Evolutionary conservation across 108 stramenopile species (phyloP).

Genomic region (Nitzschia sp.): DNA sequence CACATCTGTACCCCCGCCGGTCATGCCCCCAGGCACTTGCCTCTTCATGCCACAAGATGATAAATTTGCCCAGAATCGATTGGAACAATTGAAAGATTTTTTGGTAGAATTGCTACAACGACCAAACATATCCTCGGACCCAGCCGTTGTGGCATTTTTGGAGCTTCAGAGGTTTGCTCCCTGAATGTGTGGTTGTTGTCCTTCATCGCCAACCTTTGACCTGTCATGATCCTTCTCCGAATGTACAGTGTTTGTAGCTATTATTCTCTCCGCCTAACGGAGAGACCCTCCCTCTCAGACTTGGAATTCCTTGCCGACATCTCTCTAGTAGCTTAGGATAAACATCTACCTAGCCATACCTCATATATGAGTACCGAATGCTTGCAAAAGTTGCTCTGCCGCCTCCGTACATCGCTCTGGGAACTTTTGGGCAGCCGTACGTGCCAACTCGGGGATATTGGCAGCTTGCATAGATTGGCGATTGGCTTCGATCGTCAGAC

Average conservation of each 20-base stretch:
- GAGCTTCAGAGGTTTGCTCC: constrained; percentile 12
- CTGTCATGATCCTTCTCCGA: too few species aligned
- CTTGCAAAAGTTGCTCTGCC: constrained; percentile 21
- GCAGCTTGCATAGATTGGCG: constrained; percentile 53
- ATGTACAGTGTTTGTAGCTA: too few species aligned
- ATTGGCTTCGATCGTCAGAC: constrained; percentile 54
- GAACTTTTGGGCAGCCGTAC: constrained; percentile 44
- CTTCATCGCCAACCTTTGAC: too few species aligned
- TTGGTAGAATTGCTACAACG: constrained; percentile 32
- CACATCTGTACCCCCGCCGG: constrained; percentile 4
- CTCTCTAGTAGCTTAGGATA: too few species aligned
- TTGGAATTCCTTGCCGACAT: too few species aligned
- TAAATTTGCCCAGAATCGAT: constrained; percentile 39
- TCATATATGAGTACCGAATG: neutral
- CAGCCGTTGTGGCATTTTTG: constrained; percentile 38
- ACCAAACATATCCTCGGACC: constrained; percentile 32
- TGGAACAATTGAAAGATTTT: constrained; percentile 43
- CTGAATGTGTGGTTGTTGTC: too few species aligned
- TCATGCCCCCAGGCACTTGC: constrained; percentile 26
- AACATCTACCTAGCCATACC: too few species aligned
- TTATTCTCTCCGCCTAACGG: too few species aligned
- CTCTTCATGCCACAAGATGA: constrained; percentile 40
- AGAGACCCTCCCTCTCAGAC: too few species aligned
- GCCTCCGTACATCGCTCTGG: constrained; percentile 52
- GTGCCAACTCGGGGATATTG: constrained; percentile 55